A percentile compares a stretch with the other conserved stretches of the same genome.
Evolutionary conservation across 176 grass and related monocot genomes (phyloP).

Genomic region (Ampelocalamus luodianensis): DNA sequence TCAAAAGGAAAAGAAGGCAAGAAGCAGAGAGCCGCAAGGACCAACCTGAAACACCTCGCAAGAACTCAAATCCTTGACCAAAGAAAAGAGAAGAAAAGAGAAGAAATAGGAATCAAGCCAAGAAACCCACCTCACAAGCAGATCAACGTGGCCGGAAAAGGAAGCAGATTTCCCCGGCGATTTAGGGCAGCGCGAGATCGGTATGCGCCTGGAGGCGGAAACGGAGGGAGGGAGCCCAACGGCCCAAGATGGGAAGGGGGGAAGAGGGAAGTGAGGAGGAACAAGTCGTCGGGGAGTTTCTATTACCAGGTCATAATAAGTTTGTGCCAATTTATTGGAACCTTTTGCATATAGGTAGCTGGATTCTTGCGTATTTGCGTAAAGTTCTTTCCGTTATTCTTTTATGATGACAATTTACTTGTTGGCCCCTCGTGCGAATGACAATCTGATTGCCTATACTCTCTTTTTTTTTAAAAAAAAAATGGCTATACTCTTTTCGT

Average conservation of each 20-base stretch:
- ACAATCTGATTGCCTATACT: background rate
- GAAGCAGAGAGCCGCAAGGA: background rate
- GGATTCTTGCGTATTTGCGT: conserved; percentile 24
- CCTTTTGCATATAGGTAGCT: background rate
- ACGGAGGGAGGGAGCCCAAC: conserved; percentile 23
- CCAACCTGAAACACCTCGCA: background rate
- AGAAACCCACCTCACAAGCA: conserved; percentile 13
- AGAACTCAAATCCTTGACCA: conserved; percentile 26
- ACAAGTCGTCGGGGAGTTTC: conserved; percentile 40
- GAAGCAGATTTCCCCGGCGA: background rate
- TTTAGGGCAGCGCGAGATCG: conserved; percentile 34
- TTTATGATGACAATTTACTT: background rate
- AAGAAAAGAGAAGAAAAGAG: background rate
- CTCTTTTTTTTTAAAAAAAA: too few relatives aligned
- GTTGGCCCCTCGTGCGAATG: background rate
- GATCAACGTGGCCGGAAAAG: background rate
- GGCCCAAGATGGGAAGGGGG: conserved; percentile 12
- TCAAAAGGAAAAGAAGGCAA: background rate
- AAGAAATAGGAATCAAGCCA: background rate
- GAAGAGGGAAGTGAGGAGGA: background rate
- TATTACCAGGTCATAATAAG: conserved; percentile 39
- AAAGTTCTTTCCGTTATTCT: background rate
- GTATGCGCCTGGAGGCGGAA: conserved; percentile 24
- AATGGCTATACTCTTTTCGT: background rate
- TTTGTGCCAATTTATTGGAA: conserved; percentile 34